A percentile compares a stretch with the other conserved stretches of the same genome.
Conservation (phyloP, 257 asterid species). For the Rehmannia glutinosa region DNA sequence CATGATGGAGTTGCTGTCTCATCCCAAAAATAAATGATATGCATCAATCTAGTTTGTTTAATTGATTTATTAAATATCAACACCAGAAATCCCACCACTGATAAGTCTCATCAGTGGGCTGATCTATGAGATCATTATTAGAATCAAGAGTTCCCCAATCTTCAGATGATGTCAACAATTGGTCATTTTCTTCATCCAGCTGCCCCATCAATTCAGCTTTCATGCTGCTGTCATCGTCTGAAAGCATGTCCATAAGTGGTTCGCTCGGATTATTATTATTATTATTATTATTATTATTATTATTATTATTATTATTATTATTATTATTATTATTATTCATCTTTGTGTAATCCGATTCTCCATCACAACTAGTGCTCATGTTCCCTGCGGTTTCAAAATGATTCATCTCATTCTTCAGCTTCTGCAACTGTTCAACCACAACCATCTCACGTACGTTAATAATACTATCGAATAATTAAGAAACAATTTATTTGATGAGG, state of each 20-base stretch:
- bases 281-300: too few species aligned
- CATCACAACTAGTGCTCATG: not conserved
- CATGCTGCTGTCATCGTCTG: slow-evolving; percentile 24
- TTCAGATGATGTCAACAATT: slow-evolving; percentile 27
- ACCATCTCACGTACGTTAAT: too few species aligned
- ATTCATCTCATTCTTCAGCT: slow-evolving; percentile 26
- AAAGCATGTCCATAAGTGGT: not conserved
- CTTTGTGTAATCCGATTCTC: slow-evolving; percentile 1
- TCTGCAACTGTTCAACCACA: slow-evolving; percentile 38
- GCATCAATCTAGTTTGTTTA: too few species aligned
- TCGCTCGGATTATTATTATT: not conserved
- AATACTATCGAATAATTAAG: slow-evolving; percentile 7
- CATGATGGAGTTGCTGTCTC: too few species aligned
- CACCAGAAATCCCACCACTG: slow-evolving; percentile 56
- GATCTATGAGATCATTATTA: slow-evolving; percentile 26
- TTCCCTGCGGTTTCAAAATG: slow-evolving; percentile 7
- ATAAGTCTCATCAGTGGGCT: slow-evolving; percentile 16
- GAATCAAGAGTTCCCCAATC: slow-evolving; percentile 36
- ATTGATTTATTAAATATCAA: too few species aligned
- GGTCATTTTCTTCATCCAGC: not conserved
- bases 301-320: too few species aligned
- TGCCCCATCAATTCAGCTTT: not conserved
- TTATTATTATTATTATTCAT: too few species aligned
- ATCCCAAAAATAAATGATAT: too few species aligned
- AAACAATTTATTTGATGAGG: too few species aligned